Base-by-base conservation (phyloP, 441 rosid genomes). In the Flueggea neowawraea region DNA sequence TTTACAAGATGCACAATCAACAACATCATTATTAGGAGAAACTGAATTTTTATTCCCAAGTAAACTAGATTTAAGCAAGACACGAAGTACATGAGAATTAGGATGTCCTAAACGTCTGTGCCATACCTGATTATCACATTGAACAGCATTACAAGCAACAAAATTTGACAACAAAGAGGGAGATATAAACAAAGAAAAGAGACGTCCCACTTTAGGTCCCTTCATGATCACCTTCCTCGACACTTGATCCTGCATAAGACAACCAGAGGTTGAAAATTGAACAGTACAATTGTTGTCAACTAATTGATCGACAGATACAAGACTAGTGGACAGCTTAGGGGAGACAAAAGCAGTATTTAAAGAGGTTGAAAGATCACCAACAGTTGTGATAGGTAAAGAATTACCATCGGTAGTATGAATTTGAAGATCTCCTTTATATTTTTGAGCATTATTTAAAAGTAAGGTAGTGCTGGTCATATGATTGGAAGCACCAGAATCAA, bases 401-500 rank as follows among this genome's bases (percentile, higher is more conserved):
- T 22, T 61, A n/a, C 47, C 64, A 61, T 61, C 31, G 1, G 16
- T 4, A 7, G 39, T 62, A 6, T 52, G 58, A 53, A 53, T 62
- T 12, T 13, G 12, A 52, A 52, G 50, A 16, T 49, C 12, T 31
- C 9, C 41, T 11, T 28, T 49, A 13, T 45, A 45, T 13, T 45
- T 45, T 9, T 13, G 50, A 12, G 17, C 54, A 31, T 48, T 31
- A 31, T 6, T 12, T 4, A 32, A 16, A 47, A 5, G 54, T 22
- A 48, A 22, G 0, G 0, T 2, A 11, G 4, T 50, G 47, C 31
- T 50, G 31, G 64, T 49, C 56, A 52, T 50, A 31, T 61, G 55
- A 16, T 61, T 61, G 1, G 48, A 50, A 49, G 64, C 55, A 61
- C 50, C 50, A 31, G 31, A 61, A 52, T 28, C 43, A 49, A 60